Base-by-base conservation (phyloP, 2,329 filamentous ascomycete genomes). In the Penicillium sp. region DNA sequence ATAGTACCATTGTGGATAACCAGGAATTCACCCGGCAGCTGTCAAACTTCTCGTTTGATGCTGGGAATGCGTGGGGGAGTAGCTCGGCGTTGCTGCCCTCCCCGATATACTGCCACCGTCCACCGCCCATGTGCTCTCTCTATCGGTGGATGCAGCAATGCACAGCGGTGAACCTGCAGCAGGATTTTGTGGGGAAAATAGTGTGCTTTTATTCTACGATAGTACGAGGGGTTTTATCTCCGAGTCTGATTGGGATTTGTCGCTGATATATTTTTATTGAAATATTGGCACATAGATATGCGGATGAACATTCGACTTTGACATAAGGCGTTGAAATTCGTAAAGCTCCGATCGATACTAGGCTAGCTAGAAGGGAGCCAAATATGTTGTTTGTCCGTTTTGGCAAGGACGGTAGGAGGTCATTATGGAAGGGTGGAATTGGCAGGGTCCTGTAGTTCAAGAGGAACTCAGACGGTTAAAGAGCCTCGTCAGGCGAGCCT, bases 1-100 rank as follows among this genome's bases (percentile, higher is more conserved):
- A 95, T 66, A 95, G 84, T 73, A 94, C 78, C 78, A 80, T 80
- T 51, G 58, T 67, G 62, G 52, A 51, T 51, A 56, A 40, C 24
- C 48, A 57, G 54, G 31, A 42, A 44, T 34, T 59, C 24, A 61
- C 55, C 60, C 49, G 56, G 61, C 56, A 65, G 64, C 51, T 48
- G 59, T 60, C 51, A 56, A 53, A 50, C 46, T 43, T 55, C 47
- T 57, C 45, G 54, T 34, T 43, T 29, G 37, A 44, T 50, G 43
- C 49, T 44, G 48, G 53, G 48, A 21, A 56, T 50, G 48, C n/a
- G n/a, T n/a, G 48, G 44, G 44, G 48, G 52, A 46, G 51, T 54
- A 29, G 34, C 55, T 8, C 19, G 14, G 5, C 6, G 11, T 23
- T 14, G 11, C 19, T 14, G 16, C 59, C 56, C 55, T 56, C 63